These are phyloP conservation scores for Coemansia sp. DNA, from an alignment of 192 early-diverging fungal genomes.

Conservation along the genomic window DNA sequence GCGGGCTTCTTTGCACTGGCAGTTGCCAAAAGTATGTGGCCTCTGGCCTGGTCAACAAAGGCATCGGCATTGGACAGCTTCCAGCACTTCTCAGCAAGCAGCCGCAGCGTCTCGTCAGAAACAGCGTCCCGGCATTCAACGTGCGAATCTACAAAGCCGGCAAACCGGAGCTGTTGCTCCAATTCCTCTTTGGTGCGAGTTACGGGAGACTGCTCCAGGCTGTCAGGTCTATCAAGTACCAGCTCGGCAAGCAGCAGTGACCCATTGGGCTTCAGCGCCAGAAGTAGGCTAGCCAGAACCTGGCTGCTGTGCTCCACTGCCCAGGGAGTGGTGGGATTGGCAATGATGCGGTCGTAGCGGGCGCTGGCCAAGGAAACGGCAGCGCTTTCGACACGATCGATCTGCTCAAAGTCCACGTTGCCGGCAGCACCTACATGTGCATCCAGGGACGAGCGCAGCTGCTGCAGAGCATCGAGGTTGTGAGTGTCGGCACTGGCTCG, in stretches of 20 bases:
- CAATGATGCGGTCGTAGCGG: constrained; percentile 62
- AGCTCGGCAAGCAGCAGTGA: constrained; percentile 67
- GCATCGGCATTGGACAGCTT: constrained; percentile 45
- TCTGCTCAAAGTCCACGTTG: constrained; percentile 77
- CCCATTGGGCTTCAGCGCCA: constrained; percentile 68
- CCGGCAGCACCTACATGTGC: constrained; percentile 58
- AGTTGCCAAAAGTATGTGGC: constrained; percentile 24
- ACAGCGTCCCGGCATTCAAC: constrained; percentile 41
- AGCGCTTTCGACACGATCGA: constrained; percentile 68
- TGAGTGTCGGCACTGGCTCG: constrained; percentile 28
- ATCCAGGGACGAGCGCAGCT: constrained; percentile 50
- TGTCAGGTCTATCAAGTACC: constrained; percentile 47
- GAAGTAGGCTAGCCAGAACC: constrained; percentile 60
- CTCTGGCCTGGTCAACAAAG: constrained; percentile 49
- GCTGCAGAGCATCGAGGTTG: constrained; percentile 36
- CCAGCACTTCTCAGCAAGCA: constrained; percentile 60
- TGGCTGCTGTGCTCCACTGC: constrained; percentile 63
- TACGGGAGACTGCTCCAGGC: constrained; percentile 48
- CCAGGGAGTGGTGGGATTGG: constrained; percentile 55
- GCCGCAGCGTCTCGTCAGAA: constrained; percentile 44
- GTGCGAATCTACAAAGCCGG: constrained; percentile 77
- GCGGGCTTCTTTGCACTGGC: constrained; percentile 71
- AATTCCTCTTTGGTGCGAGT: constrained; percentile 62
- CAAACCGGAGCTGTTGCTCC: constrained; percentile 69
- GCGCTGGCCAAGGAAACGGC: constrained; percentile 57